A percentile compares a stretch with the other conserved stretches of the same genome.
phyloP scores from a whole-genome alignment of 805 yeast genomes.

The Candida hispaniensis region DNA sequence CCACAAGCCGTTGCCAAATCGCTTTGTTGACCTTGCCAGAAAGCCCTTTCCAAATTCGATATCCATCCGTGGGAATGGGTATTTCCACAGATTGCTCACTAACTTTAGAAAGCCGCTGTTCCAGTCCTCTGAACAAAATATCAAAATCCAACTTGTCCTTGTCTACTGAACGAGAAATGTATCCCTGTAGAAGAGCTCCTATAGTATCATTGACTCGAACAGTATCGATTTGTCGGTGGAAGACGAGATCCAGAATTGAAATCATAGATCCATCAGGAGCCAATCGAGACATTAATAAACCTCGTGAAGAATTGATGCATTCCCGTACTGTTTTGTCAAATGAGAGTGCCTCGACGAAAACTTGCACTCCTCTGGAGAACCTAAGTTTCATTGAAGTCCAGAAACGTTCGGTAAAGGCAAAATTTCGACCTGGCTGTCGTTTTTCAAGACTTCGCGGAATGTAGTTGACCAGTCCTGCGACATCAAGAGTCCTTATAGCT shows the following conservation, averaged over 20 bases:
- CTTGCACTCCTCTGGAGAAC: conserved; percentile 26
- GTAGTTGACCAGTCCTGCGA: conserved; percentile 34
- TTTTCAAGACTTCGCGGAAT: conserved; percentile 27
- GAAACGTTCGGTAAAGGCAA: conserved; percentile 46
- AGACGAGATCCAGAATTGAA: conserved; percentile 45
- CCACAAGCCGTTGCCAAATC: conserved; percentile 51
- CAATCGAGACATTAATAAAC: conserved; percentile 43
- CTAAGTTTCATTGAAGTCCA: conserved; percentile 33
- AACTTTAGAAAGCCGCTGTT: conserved; percentile 8
- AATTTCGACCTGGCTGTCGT: conserved; percentile 38
- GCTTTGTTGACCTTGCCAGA: conserved; percentile 46
- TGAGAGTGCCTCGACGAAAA: conserved; percentile 37
- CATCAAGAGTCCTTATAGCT: conserved; percentile 42
- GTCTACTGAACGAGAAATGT: conserved; percentile 67
- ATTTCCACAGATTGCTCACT: conserved; percentile 7
- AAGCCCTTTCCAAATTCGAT: conserved; percentile 51
- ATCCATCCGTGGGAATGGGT: conserved; percentile 16
- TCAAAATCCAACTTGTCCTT: conserved; percentile 57
- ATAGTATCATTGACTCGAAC: conserved; percentile 38
- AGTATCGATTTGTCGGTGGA: conserved; percentile 34
- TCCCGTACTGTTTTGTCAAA: conserved; percentile 38
- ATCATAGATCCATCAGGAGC: conserved; percentile 54
- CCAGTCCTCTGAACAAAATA: conserved; percentile 34
- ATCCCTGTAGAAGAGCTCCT: conserved; percentile 38
- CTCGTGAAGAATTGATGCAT: conserved; percentile 39